Evolutionary conservation across 1,284 basidiomycete species (phyloP), one percentile per base, ranked within the genome.

Genomic region (Trichosporon sp.): DNA sequence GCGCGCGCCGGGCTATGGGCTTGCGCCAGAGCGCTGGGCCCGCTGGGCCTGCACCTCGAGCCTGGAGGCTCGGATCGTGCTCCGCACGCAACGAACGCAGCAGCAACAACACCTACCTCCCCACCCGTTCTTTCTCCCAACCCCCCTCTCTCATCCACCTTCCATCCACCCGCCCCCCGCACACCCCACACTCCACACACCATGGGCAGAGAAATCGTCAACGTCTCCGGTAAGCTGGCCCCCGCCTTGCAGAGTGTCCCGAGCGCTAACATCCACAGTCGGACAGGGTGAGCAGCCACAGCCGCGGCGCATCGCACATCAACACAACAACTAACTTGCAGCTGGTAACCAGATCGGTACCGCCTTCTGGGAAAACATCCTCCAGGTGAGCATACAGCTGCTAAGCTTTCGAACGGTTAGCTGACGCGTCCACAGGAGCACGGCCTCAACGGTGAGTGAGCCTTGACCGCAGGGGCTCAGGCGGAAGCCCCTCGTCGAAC

Each of bases 321-420:
- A 51, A 25, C 44, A 31, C 53, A 42, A 29, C 18, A 8, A 60
- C 53, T 38, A 38, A 67, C 68, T 62, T 15, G 11, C 62, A 78
- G 80, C 80, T 66, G 80, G 80, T 69, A 80, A 81, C 68, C 80
- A 81, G 71, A 78, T 81, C 69, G 78, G 77, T 44, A 76, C 75
- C 21, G 80, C 81, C 11, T 83, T 82, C 76, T 83, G 81, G 81
- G 76, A 80, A 63, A 77, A 80, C 68, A 78, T 83, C 66, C 77
- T 83, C 29, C 75, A 75, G 68, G 80, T 79, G 42, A 25, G 11
- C 21, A 21, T 15, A 27, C 21, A 27, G 58, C 15, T 58, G 11
- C 9, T 15, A 8, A 9, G 5, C n/a, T 27, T 18, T 0, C 21
- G 25, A n/a, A 29, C 12, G 25, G 15, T n/a, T 23, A 58, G 67